Conservation (phyloP, 345 rosid genomes). For the Lepidium didymum region DNA sequence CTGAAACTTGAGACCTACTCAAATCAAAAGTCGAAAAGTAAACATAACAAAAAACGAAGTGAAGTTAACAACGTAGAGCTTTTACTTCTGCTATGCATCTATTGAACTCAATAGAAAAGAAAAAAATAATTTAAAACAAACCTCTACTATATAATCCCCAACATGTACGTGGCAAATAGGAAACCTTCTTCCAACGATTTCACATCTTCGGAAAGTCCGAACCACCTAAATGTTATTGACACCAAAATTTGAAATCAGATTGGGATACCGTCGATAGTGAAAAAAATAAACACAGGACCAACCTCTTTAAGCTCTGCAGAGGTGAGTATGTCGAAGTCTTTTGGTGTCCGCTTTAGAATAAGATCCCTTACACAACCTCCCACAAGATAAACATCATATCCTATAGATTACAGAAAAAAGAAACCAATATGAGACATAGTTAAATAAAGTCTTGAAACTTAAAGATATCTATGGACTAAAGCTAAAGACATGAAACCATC, state of each 20-base stretch:
- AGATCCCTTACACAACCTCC: slow-evolving; percentile 99
- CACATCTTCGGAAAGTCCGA: slow-evolving; percentile 40
- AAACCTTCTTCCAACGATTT: slow-evolving; percentile 53
- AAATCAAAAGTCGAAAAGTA: neutral
- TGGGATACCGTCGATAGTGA: neutral
- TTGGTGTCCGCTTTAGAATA: slow-evolving; percentile 67
- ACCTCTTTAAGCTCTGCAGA: slow-evolving; percentile 91
- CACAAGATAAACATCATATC: slow-evolving; percentile 83
- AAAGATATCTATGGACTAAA: neutral
- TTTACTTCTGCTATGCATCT: neutral
- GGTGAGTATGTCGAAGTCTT: slow-evolving; percentile 86
- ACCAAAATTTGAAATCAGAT: neutral
- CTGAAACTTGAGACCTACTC: slow-evolving; percentile 67
- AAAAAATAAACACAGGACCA: neutral
- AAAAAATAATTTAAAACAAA: slow-evolving; percentile 10
- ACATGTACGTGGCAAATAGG: slow-evolving; percentile 64
- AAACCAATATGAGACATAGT: neutral
- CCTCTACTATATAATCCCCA: slow-evolving; percentile 46
- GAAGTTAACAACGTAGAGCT: neutral
- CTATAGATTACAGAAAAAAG: slow-evolving; percentile 28
- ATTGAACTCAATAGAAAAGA: neutral
- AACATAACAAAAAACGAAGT: neutral
- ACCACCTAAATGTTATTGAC: slow-evolving; percentile 31
- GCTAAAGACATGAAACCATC: neutral
- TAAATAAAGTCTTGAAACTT: neutral